Base-by-base conservation (phyloP, 805 yeast species). In the Cyberlindnera subsufficiens region DNA sequence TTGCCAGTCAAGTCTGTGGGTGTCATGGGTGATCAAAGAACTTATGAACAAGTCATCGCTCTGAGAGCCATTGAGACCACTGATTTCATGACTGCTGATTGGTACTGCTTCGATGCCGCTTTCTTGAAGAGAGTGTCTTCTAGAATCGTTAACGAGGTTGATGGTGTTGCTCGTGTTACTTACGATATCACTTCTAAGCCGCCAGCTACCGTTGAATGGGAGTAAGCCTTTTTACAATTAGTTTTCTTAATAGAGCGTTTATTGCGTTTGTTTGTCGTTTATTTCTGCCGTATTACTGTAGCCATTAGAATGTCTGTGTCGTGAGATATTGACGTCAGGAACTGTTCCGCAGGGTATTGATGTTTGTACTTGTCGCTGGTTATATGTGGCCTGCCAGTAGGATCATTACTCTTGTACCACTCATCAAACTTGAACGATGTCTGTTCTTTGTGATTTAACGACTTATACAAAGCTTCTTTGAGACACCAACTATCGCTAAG, bases 121-220 rank as follows among this genome's bases (percentile, higher is more conserved):
- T 93, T 93, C 82, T 77, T 93, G 68, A 93, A 91, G 78, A 80
- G 72, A 51, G 97, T 90, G 47, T 88, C 96, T 44, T 79, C 96
- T 35, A 82, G 99, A 77, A 93, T 93, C 50, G 98, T 93, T 58
- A 93, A 93, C 68, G 99, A 93, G 74, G 99, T 93, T 49, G 87
- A 85, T 55, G 99, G 99, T 64, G 99, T 93, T 60, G 97, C 99
- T 44, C 85, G 99, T 71, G 99, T 93, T 50, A 93, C 96, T 43
- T 93, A 93, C 68, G 99, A 93, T 67, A 90, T 93, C 66, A 93
- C 99, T 47, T 89, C 97, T 47, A 93, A 93, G 73, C 99, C 99
- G 44, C 99, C 99, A 49, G 99, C 99, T 47, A 93, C 99, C 47
- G 99, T 93, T 55, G 99, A 93, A 68, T 93, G 98, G 99, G 99